These are phyloP conservation scores for Fusarium sp. DNA, from an alignment of 2,329 filamentous ascomycete genomes.

Conservation along the genomic window DNA sequence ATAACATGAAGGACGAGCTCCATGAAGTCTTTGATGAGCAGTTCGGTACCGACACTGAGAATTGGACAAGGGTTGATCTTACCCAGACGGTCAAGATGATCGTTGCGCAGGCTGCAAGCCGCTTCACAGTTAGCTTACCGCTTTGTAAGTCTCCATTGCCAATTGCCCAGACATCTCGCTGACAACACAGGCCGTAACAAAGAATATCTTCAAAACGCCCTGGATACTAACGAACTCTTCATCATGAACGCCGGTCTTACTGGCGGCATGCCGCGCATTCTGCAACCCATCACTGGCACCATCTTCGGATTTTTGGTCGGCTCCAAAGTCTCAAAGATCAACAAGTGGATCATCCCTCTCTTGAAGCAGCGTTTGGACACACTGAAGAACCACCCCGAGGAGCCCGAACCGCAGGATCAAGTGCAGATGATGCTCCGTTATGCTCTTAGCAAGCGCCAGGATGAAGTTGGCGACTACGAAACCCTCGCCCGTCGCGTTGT, in stretches of 20 bases:
- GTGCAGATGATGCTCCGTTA: constrained; percentile 59
- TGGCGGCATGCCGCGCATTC: constrained; percentile 48
- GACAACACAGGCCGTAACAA: constrained; percentile 49
- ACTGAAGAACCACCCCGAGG: constrained; percentile 15
- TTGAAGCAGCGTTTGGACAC: constrained; percentile 33
- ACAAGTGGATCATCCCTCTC: constrained; percentile 47
- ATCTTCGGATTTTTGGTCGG: constrained; percentile 43
- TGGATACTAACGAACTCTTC: constrained; percentile 51
- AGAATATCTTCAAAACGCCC: constrained; percentile 51
- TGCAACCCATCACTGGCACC: constrained; percentile 52
- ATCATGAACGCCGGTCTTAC: constrained; percentile 52
- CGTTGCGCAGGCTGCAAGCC: constrained; percentile 50
- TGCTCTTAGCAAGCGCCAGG: constrained; percentile 54
- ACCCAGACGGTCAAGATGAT: constrained; percentile 47
- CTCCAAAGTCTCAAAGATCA: constrained; percentile 46
- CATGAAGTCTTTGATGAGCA: constrained; percentile 52
- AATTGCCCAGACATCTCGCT: not conserved
- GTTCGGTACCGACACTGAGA: constrained; percentile 52
- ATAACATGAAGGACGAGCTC: constrained; percentile 54
- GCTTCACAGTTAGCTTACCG: constrained; percentile 52
- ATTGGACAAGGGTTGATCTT: constrained; percentile 54
- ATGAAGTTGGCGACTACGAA: constrained; percentile 52
- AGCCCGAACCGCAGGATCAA: constrained; percentile 53
- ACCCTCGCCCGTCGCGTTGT: constrained; percentile 52
- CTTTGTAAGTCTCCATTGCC: constrained; percentile 45